These are phyloP conservation scores for Artemisia argyi DNA, from an alignment of 129 eudicot species.

Conservation along the genomic window DNA sequence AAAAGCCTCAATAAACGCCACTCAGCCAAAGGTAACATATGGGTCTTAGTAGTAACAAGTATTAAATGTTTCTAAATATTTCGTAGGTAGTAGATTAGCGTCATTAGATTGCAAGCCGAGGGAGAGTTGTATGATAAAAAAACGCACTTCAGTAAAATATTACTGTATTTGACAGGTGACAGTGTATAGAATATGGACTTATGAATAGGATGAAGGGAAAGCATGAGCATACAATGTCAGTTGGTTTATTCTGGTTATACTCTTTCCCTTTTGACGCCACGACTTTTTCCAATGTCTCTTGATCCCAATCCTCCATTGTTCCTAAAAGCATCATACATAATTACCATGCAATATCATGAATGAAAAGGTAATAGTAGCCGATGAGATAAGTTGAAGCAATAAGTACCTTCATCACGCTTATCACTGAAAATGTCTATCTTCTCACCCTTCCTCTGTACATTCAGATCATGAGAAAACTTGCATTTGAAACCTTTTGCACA, in stretches of 20 bases:
- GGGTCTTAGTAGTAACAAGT: not conserved
- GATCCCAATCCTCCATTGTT: constrained; percentile 78
- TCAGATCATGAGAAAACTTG: constrained; percentile 72
- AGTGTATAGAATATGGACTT: not conserved
- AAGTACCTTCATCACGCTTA: constrained; percentile 62
- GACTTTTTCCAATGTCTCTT: constrained; percentile 55
- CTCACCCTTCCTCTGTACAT: constrained; percentile 69
- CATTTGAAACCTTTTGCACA: constrained; percentile 70
- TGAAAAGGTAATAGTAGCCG: not conserved
- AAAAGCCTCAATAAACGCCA: not conserved
- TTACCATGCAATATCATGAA: not conserved
- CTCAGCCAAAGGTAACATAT: not conserved
- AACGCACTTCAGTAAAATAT: not conserved
- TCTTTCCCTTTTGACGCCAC: constrained; percentile 61
- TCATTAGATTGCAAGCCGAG: not conserved
- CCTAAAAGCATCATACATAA: constrained; percentile 25
- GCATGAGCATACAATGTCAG: constrained; percentile 51
- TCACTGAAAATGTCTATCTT: constrained; percentile 69
- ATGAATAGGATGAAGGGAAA: constrained; percentile 9
- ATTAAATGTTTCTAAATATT: not conserved
- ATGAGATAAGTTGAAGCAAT: constrained; percentile 8
- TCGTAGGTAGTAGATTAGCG: not conserved
- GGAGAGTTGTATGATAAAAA: not conserved
- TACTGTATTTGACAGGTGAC: not conserved
- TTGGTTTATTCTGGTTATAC: constrained; percentile 66